phyloP scores from a whole-genome alignment of 352 stramenopile genomes.

The Globisporangium cylindrosporum region DNA sequence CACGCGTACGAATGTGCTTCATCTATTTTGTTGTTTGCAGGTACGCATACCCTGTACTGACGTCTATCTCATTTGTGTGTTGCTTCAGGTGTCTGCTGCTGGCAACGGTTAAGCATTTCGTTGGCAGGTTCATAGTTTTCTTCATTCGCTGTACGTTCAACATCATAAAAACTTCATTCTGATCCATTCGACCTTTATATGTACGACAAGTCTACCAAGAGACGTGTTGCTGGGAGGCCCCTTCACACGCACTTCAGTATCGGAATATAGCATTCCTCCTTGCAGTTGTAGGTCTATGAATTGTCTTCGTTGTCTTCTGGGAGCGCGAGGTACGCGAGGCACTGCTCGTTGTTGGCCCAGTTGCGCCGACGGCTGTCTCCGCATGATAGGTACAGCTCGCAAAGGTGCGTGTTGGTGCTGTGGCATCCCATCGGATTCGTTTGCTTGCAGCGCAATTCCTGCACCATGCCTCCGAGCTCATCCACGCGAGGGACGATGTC shows the following conservation, averaged over 20 bases:
- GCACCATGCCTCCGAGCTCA: slow-evolving; percentile 68
- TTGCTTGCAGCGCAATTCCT: slow-evolving; percentile 75
- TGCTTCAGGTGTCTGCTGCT: slow-evolving; percentile 71
- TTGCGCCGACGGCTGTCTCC: slow-evolving; percentile 58
- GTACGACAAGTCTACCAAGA: neutral
- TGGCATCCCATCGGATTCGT: slow-evolving; percentile 67
- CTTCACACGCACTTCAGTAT: neutral
- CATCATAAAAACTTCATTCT: slow-evolving; percentile 7
- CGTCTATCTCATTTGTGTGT: neutral
- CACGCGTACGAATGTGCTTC: slow-evolving; percentile 65
- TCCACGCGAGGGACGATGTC: slow-evolving; percentile 82
- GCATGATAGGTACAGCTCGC: slow-evolving; percentile 73
- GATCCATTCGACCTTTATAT: slow-evolving; percentile 7
- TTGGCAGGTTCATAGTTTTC: neutral
- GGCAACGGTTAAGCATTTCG: slow-evolving; percentile 78
- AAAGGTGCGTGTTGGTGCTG: slow-evolving; percentile 70
- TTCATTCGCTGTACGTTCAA: slow-evolving; percentile 6
- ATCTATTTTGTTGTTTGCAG: neutral
- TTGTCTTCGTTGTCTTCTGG: slow-evolving; percentile 13
- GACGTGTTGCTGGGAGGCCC: neutral
- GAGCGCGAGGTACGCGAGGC: slow-evolving; percentile 45
- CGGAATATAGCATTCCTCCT: neutral
- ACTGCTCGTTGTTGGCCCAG: slow-evolving; percentile 59
- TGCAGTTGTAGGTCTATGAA: slow-evolving; percentile 4
- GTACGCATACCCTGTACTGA: neutral